Conservation (phyloP, 2,329 filamentous ascomycete species). For the Intubia oerlemansii region DNA sequence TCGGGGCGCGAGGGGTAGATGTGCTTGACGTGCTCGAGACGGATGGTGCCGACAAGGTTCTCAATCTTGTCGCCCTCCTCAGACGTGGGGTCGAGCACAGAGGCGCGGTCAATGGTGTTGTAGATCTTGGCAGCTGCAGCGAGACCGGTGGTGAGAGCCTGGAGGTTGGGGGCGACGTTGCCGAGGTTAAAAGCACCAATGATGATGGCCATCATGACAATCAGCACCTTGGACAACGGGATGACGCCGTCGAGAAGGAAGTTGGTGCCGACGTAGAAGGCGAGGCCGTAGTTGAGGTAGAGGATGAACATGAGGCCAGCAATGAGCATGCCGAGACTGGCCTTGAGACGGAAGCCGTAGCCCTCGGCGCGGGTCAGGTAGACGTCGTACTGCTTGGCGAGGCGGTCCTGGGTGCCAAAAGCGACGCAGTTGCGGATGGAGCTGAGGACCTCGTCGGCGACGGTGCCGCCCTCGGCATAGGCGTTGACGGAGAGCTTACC, state of each 20-base stretch:
- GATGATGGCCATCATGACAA: conserved; percentile 75
- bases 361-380: conserved; percentile 54
- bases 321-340: conserved; percentile 55
- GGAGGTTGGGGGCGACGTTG: conserved; percentile 65
- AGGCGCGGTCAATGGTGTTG: conserved; percentile 73
- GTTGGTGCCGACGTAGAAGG: conserved; percentile 71
- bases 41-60: conserved; percentile 53
- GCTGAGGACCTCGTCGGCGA: conserved; percentile 87
- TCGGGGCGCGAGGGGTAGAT: conserved; percentile 90
- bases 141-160: conserved; percentile 67
- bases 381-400: conserved; percentile 66
- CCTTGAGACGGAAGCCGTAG: conserved; percentile 58
- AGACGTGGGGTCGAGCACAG: conserved; percentile 60
- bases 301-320: conserved; percentile 65
- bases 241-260: conserved; percentile 49
- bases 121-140: conserved; percentile 84
- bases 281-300: conserved; percentile 70
- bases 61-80: conserved; percentile 54
- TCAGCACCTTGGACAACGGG: conserved; percentile 50
- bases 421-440: conserved; percentile 83
- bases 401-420: conserved; percentile 80
- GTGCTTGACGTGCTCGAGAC: conserved; percentile 66
- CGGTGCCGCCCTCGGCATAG: conserved; percentile 66
- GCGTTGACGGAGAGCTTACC: conserved; percentile 58
- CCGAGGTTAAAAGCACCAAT: conserved; percentile 84